Evolutionary conservation across 345 rosid species (phyloP), one percentile per base, ranked within the genome.

Genomic region (Arabidopsis arenosa): DNA sequence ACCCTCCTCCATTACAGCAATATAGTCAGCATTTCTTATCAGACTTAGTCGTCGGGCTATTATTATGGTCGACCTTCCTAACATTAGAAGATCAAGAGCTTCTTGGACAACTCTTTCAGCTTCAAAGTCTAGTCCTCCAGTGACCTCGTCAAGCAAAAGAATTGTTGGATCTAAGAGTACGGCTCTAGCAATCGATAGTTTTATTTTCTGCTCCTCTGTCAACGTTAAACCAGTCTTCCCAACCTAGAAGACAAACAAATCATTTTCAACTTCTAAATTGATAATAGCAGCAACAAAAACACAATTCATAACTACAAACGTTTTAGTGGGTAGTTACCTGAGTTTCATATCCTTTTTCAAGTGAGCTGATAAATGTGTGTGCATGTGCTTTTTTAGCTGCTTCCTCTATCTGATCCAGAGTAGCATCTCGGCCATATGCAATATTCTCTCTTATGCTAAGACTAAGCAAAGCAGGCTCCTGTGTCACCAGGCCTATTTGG

Each of bases 1-100:
- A 14, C 99, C 99, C 80, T 95, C 99, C 81, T 95, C 99, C 99
- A 95, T 95, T 72, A 95, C 99, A 79, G 99, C 98, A 76, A 95
- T 95, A 75, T 92, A 95, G 82, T 95, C 99, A 74, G 96, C 98
- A 87, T 95, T 90, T 83, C 90, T 90, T 63, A 95, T 92, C 44
- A 95, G 91, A 83, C 99, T 89, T 78, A 92, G 86, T 68, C 97
- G 90, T 37, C 99, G 88, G 76, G 99, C 99, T 60, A 95, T 95
- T 76, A 95, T 95, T 78, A 95, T 92, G 68, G 99, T 95, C 45
- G 99, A 95, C 61, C 99, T 86, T 58, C 97, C 99, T 84, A 95
- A 75, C 98, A 95, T 95, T 60, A 95, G 90, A 66, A 95, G 89
- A 88, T 95, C 97, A 47, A 95, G 82, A 75, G 99, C 88, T 75